Base-by-base conservation (phyloP, 805 yeast genomes). In the Barnettozyma sp. region DNA sequence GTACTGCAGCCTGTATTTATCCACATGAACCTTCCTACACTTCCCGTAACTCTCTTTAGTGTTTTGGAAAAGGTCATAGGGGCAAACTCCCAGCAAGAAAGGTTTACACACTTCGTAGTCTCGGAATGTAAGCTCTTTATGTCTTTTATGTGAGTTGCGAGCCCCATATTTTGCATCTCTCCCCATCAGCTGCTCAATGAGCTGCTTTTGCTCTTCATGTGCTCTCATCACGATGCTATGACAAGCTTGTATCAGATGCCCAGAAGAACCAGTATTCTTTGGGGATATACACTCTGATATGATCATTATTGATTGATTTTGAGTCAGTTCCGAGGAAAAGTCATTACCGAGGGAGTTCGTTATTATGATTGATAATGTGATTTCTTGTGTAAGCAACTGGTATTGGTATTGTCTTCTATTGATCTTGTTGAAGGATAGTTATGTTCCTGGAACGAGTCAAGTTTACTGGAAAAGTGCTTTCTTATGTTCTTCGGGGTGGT, bases 11-110 rank as follows among this genome's bases (percentile, higher is more conserved):
- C 76, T 81, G 51, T 78, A 77, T 45, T 82, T 81, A 46, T 84
- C 85, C 22, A 77, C 55, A 56, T 88, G 97, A 14, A 79, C 58
- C 45, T 70, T 71, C 0, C 85, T 84, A 54, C 97, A 88, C 40
- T 69, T 68, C 2, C 96, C 96, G 43, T 83, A 59, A 52, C 82
- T 84, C 51, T 81, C 82, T 55, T 86, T 87, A 10, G 96, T 84
- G 6, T 85, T 84, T 10, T 69, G 68, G 51, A 88, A 83, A 31
- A 87, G 56, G 44, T 87, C 96, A 55, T 82, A 79, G 0, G 95
- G 90, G 48, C 97, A 88, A 7, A 73, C 71, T 0, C 92, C 95
- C 12, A 85, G 84, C n/a, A 88, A 56, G 54, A 78, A 88, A 14
- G 82, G 66, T 54, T 82, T 82, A 59, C 97, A 88, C 6, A 86